Base-by-base conservation (phyloP, 768 basidiomycete genomes). In the Boletus subparvulus region DNA sequence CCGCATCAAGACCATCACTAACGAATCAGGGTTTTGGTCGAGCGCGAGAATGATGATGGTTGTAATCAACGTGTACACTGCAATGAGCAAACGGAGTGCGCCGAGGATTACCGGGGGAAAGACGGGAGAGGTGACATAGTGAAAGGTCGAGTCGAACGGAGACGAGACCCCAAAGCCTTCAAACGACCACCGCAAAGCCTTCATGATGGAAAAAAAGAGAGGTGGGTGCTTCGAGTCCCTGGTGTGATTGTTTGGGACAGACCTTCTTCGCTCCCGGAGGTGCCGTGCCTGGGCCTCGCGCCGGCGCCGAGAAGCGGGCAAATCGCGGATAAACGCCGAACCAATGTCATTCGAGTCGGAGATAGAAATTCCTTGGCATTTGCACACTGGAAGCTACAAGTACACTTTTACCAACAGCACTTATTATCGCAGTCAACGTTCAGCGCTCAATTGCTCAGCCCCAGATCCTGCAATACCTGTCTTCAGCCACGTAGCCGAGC, bases 31-130 rank as follows among this genome's bases (percentile, higher is more conserved):
- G 57, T 51, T 17, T 28, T 62, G n/a, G 71, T 46, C 17, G 12
- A 43, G 62, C 4, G 47, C 56, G 36, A 70, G 55, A 79, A 66
- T 4, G 69, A 73, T 42, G 76, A 74, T 45, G 81, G 52, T 5
- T 74, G 61, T 24, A 43, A 76, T 50, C 44, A 84, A 68, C 0
- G 80, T 74, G 59, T 86, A 88, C 1, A 79, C 45, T 1, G 81
- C 85, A 30, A 87, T 60, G 3, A 77, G 52, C 30, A 80, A 63
- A 42, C 86, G 77, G 33, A 84, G 56, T 5, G 53, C 52, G 2
- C 77, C 83, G 32, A 88, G 76, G 21, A 66, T 55, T 16, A 60
- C 21, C 14, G 83, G 77, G 4, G 78, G 71, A 51, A 86, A 60
- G 13, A 82, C 49, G 13, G 74, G 71, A 0, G 75, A 77, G 5